Base-by-base conservation (phyloP, 164 flowering plant species). In the Chimonanthus salicifolius region DNA sequence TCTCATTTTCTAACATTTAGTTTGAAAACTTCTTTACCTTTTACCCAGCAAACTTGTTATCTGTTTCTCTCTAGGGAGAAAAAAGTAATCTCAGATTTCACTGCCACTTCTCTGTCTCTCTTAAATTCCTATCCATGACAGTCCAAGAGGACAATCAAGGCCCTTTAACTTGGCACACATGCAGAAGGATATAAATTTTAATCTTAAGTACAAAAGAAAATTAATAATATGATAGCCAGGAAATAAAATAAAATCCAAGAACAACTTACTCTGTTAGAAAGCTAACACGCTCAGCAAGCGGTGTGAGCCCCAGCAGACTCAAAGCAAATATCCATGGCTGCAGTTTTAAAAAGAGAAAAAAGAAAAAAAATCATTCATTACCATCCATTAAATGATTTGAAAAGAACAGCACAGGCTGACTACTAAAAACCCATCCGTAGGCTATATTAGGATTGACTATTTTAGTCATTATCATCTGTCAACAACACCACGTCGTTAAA, bases 201-300 rank as follows among this genome's bases (percentile, higher is more conserved):
- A 7, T 50, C 58, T 50, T 6, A 6, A 50, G 48, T 64, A 33
- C 46, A 7, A 7, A 64, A 13, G 13, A 33, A 33, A 33, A 33
- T 33, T 33, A 33, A 33, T 33, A 33, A 33, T 0, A 33, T 33
- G 33, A 33, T 33, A 33, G 33, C 33, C 20, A 43, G n/a, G 7
- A 67, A 7, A 68, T 18, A 10, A 8, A 54, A 8, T 9, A 2
- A 20, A 49, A 20, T 21, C 11, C 50, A 47, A 69, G 33, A 33
- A 33, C 0, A 21, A 13, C 96, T 84, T 82, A 95, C 99, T 95
- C 99, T 16, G 99, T 95, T 46, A 95, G 79, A 74, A 95, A 95
- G 86, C 98, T 93, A 76, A 95, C 77, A 15, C 99, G 88, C 80
- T 95, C 99, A 0, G 99, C 98, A 33, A 95, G 89, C 11, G 97